phyloP scores from a whole-genome alignment of 73 alveolate genomes.

The Paramecium pentaurelia region DNA sequence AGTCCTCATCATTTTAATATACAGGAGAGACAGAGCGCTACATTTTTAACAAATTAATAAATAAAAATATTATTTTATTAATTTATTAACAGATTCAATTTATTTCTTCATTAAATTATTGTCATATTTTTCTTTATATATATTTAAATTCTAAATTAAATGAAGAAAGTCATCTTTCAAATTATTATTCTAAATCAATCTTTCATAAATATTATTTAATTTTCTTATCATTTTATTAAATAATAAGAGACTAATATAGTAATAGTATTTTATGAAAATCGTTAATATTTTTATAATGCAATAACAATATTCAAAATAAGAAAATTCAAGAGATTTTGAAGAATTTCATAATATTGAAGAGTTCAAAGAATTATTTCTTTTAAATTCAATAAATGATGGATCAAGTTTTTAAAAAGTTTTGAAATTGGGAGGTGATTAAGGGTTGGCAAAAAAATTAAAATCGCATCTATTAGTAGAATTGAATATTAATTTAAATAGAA shows the following conservation, averaged over 20 bases:
- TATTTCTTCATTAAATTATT: no score
- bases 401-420: background rate
- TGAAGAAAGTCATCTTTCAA: no score
- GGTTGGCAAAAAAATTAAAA: conserved; percentile 38
- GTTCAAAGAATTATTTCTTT: background rate
- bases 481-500: background rate
- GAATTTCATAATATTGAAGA: background rate
- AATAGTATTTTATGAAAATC: background rate
- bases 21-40: background rate
- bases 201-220: no score
- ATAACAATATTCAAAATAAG: background rate
- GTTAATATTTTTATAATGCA: background rate
- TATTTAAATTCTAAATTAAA: no score
- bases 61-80: background rate
- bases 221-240: background rate
- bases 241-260: background rate
- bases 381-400: conserved; percentile 33
- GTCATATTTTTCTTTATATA: no score
- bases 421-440: conserved; percentile 57
- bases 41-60: background rate
- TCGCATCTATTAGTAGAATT: conserved; percentile 47
- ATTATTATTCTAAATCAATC: no score
- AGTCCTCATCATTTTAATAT: background rate
- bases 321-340: background rate
- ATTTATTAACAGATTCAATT: background rate